Evolutionary conservation across 768 basidiomycete species (phyloP).

Genomic region (Gelatoporia subvermispora): DNA sequence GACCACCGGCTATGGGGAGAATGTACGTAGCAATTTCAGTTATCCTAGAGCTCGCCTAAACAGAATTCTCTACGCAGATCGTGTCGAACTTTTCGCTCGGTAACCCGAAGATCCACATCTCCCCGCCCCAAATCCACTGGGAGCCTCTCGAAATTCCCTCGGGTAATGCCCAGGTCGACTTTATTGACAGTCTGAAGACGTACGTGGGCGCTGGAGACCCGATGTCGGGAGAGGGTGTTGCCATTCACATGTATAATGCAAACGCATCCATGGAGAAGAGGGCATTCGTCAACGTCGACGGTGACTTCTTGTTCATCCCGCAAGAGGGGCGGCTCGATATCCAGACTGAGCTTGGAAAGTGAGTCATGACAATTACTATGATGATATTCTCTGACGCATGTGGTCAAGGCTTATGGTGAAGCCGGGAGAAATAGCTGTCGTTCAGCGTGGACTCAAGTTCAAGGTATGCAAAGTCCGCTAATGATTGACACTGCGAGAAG

Average conservation of each 20-base stretch:
- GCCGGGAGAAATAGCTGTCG: slow-evolving; percentile 55
- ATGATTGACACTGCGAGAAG: neutral
- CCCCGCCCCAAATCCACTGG: slow-evolving; percentile 59
- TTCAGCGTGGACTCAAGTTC: slow-evolving; percentile 59
- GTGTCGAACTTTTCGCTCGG: slow-evolving; percentile 52
- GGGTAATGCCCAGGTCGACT: slow-evolving; percentile 37
- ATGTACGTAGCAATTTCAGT: slow-evolving; percentile 26
- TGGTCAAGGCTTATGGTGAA: slow-evolving; percentile 45
- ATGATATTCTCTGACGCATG: slow-evolving; percentile 1
- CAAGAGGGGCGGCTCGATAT: slow-evolving; percentile 58
- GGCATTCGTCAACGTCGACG: slow-evolving; percentile 56
- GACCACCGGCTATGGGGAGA: slow-evolving; percentile 41
- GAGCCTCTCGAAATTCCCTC: slow-evolving; percentile 49
- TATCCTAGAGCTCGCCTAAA: neutral
- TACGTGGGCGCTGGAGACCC: slow-evolving; percentile 55
- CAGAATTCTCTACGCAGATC: slow-evolving; percentile 28
- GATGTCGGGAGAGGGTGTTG: slow-evolving; percentile 51
- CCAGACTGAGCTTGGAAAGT: slow-evolving; percentile 63
- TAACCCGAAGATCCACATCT: slow-evolving; percentile 54
- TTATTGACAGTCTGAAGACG: slow-evolving; percentile 53
- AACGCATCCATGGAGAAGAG: slow-evolving; percentile 52
- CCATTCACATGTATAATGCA: slow-evolving; percentile 54
- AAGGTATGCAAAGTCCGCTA: slow-evolving; percentile 43
- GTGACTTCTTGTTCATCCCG: slow-evolving; percentile 60
- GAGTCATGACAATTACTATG: slow-evolving; percentile 16